These are phyloP conservation scores for Cyberlindnera sargentensis DNA, from an alignment of 805 yeast genomes.

Conservation along the genomic window DNA sequence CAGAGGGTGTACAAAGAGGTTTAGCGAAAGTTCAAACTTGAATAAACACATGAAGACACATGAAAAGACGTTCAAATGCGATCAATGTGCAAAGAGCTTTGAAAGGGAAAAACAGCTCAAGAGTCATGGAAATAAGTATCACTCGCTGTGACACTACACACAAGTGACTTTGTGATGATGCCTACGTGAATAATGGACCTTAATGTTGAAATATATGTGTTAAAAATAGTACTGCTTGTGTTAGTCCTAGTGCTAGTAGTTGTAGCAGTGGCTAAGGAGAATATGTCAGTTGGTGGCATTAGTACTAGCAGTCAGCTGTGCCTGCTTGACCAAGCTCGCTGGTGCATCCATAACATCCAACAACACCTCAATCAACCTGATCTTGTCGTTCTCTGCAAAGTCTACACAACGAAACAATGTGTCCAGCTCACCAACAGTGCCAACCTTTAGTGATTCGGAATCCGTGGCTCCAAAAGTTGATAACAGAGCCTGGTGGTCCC, in stretches of 20 bases:
- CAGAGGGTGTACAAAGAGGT: conserved; percentile 77
- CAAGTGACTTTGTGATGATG: no score
- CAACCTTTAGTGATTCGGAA: conserved; percentile 48
- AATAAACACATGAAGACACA: conserved; percentile 86
- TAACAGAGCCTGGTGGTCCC: conserved; percentile 56
- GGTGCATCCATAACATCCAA: conserved; percentile 68
- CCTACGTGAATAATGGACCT: no score
- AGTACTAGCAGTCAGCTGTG: conserved; percentile 44
- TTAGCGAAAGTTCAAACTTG: conserved; percentile 84
- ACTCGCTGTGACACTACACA: neutral
- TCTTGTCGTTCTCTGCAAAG: conserved; percentile 50
- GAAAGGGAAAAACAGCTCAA: conserved; percentile 35
- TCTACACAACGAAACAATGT: conserved; percentile 38
- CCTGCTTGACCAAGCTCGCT: conserved; percentile 56
- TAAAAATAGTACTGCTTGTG: no score
- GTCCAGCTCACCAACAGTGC: conserved; percentile 53
- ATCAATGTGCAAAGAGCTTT: conserved; percentile 45
- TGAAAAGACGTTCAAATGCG: conserved; percentile 44
- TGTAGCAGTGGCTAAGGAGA: no score
- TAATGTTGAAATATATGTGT: no score
- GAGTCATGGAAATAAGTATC: conserved; percentile 29
- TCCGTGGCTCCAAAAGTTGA: conserved; percentile 42
- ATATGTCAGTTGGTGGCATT: neutral
- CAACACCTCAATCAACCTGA: conserved; percentile 63
- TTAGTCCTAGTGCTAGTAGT: no score